A percentile compares a stretch with the other conserved stretches of the same genome.
These are phyloP conservation scores for Phytophthora sp. DNA, from an alignment of 352 stramenopile genomes.

Conservation along the genomic window DNA sequence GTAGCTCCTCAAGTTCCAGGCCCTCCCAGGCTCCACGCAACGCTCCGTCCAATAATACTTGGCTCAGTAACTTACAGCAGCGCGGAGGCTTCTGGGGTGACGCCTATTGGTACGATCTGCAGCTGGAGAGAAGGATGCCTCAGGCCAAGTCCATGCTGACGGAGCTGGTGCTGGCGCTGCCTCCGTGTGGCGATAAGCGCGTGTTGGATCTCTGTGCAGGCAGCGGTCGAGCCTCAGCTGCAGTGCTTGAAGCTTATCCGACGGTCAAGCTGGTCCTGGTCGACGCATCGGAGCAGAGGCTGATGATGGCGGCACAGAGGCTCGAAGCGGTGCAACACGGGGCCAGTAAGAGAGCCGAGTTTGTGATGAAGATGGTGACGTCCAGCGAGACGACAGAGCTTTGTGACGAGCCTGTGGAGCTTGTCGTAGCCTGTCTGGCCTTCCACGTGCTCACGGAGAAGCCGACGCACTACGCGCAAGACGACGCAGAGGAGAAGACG, in stretches of 20 bases:
- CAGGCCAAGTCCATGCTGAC: conserved; percentile 65
- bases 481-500: neutral
- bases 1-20: neutral
- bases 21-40: neutral
- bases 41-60: conserved; percentile 31
- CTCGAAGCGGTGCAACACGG: conserved; percentile 29
- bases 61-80: conserved; percentile 65
- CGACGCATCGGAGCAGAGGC: conserved; percentile 59
- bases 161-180: conserved; percentile 65
- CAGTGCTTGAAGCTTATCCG: conserved; percentile 67
- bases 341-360: conserved; percentile 15
- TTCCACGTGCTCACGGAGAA: conserved; percentile 72
- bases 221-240: conserved; percentile 59
- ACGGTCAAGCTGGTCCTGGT: conserved; percentile 59
- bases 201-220: conserved; percentile 76
- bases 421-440: conserved; percentile 69
- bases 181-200: conserved; percentile 59
- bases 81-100: conserved; percentile 78
- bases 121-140: conserved; percentile 63
- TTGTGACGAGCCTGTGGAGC: conserved; percentile 43
- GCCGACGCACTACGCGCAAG: conserved; percentile 53
- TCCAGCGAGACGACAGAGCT: conserved; percentile 29
- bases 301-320: conserved; percentile 56
- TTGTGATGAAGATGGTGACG: conserved; percentile 28
- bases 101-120: conserved; percentile 80